Evolutionary conservation across 192 early-diverging fungal genomes (phyloP).

Genomic region (Chytriomyces sp.): DNA sequence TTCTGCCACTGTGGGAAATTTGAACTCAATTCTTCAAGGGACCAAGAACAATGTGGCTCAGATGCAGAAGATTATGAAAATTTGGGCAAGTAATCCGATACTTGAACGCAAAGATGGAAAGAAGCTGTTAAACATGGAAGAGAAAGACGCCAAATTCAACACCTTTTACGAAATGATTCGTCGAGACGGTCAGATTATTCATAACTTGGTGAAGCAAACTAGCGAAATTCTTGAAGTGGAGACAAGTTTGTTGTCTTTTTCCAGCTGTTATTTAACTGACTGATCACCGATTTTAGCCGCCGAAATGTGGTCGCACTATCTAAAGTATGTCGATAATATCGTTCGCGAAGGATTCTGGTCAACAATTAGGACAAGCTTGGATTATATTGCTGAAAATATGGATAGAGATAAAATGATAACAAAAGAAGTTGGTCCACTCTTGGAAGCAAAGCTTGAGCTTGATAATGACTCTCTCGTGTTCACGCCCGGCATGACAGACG

Average conservation of each 20-base stretch:
- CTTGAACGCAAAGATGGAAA: conserved; percentile 66
- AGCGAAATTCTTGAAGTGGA: conserved; percentile 50
- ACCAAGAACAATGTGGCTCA: conserved; percentile 65
- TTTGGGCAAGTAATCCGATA: conserved; percentile 56
- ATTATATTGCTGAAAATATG: conserved; percentile 64
- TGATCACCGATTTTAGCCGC: neutral
- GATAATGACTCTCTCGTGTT: conserved; percentile 57
- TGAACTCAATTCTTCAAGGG: conserved; percentile 54
- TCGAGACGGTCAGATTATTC: conserved; percentile 55
- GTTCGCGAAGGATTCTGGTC: conserved; percentile 59
- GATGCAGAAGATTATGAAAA: conserved; percentile 66
- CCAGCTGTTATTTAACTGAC: neutral
- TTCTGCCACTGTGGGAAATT: conserved; percentile 52
- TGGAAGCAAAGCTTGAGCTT: conserved; percentile 65
- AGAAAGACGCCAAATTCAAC: conserved; percentile 60
- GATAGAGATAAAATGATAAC: conserved; percentile 45
- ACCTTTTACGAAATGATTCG: conserved; percentile 57
- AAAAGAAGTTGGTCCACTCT: conserved; percentile 54
- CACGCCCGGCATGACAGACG: conserved; percentile 67
- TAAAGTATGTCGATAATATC: conserved; percentile 56
- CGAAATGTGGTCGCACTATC: conserved; percentile 55
- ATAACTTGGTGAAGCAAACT: conserved; percentile 54
- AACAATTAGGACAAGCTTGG: conserved; percentile 56
- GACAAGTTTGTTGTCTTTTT: conserved; percentile 5
- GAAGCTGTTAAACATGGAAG: conserved; percentile 65